Evolutionary conservation across 2,329 filamentous ascomycete genomes (phyloP).

Genomic region (Amauroascus niger): DNA sequence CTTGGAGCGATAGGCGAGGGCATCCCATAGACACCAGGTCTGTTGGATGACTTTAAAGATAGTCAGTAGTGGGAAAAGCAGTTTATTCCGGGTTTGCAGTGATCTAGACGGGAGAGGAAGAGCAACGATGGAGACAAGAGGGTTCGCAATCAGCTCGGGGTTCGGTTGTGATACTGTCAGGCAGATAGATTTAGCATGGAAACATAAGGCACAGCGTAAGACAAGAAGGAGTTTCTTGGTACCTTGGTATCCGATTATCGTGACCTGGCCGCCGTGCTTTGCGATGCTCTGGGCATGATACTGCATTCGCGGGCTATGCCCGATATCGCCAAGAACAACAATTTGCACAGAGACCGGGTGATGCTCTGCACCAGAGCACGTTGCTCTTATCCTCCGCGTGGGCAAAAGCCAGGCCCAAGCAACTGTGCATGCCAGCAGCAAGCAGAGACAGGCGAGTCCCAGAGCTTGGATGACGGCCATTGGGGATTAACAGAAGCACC

Average conservation of each 20-base stretch:
- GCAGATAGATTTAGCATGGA: neutral
- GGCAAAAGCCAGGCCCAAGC: neutral
- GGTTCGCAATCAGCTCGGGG: slow-evolving; percentile 61
- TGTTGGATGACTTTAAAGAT: slow-evolving; percentile 84
- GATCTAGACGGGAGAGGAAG: slow-evolving; percentile 57
- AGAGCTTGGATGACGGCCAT: neutral
- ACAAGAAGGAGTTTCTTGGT: slow-evolving; percentile 17
- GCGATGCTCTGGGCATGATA: slow-evolving; percentile 93
- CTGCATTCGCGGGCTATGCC: slow-evolving; percentile 93
- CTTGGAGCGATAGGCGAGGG: slow-evolving; percentile 63
- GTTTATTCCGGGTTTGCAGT: slow-evolving; percentile 56
- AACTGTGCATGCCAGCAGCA: neutral
- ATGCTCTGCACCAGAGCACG: neutral
- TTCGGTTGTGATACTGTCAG: slow-evolving; percentile 64
- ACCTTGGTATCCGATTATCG: slow-evolving; percentile 84
- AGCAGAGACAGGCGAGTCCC: neutral
- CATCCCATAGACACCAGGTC: slow-evolving; percentile 57
- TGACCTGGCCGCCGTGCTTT: slow-evolving; percentile 66
- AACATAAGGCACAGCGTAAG: neutral
- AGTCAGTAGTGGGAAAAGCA: slow-evolving; percentile 68
- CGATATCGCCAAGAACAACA: slow-evolving; percentile 88
- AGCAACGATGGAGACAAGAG: slow-evolving; percentile 60
- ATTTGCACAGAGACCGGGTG: slow-evolving; percentile 37
- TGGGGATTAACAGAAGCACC: too few species aligned
- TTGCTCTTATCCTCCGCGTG: neutral